Evolutionary conservation across 2,329 filamentous ascomycete genomes (phyloP), one percentile per base, ranked within the genome.

Genomic region (Ophiostoma himal-ulmi): DNA sequence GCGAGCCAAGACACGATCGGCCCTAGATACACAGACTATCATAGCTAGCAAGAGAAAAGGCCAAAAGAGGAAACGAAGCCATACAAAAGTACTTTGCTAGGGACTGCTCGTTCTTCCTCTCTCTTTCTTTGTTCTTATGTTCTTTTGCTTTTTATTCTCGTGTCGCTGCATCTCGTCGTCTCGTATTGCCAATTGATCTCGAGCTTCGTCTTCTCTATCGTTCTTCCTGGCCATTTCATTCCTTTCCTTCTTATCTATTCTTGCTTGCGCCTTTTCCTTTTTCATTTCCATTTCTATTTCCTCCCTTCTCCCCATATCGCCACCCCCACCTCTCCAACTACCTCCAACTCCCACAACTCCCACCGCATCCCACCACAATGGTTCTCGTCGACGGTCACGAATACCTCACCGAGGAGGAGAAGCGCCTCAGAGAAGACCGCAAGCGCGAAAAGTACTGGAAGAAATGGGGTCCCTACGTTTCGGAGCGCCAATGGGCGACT

Each of bases 401-500:
- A 78, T 94, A 93, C 80, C 86, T 94, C 78, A 93, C 91, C 72
- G 89, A 91, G 80, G 94, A 98, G 82, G 94, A 98, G 84, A 91
- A 91, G 80, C 90, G 95, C 68, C 86, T 98, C 75, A 90, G 91
- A 78, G 88, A 97, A 78, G 94, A 98, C 80, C 88, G 89, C 72
- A 88, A 94, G 74, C 89, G 90, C 74, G 86, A 82, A 74, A 94
- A 92, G 80, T 98, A 98, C 83, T 98, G 94, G 94, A 98, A 98
- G 87, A 93, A 91, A 88, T 97, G 94, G 93, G 94, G 94, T 70
- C 90, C 94, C 34, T 98, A 97, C 78, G 90, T 96, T 76, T 89
- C 94, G 70, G 94, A 98, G 83, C 86, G 94, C 78, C 94, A 97
- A 83, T 97, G 94, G 94, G 93, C 94, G 71, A 97, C 93, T 79